Conservation (phyloP, 1,139 yeast species). For the Hansenula anomala region DNA sequence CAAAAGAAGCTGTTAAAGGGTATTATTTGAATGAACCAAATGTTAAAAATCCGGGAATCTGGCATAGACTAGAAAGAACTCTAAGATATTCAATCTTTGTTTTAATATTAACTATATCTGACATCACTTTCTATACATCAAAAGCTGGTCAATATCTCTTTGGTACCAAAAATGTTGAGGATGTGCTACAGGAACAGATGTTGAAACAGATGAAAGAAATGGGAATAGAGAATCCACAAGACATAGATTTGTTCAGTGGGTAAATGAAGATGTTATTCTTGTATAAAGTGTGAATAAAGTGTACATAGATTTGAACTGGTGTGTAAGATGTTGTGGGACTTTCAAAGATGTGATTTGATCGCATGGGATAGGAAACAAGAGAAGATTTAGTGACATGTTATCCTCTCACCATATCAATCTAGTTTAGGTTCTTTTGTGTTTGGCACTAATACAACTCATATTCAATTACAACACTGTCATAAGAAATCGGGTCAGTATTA, state of each 20-base stretch:
- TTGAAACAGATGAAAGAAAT: constrained; percentile 36
- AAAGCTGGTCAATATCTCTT: constrained; percentile 37
- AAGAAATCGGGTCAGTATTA: too few species aligned
- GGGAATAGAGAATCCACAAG: constrained; percentile 32
- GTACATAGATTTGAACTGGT: too few species aligned
- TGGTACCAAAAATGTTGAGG: constrained; percentile 39
- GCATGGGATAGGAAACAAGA: too few species aligned
- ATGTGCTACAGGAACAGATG: constrained; percentile 41
- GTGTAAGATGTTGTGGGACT: too few species aligned
- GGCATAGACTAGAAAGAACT: constrained; percentile 3
- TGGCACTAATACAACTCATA: too few species aligned
- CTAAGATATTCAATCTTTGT: constrained; percentile 30
- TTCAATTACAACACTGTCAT: too few species aligned
- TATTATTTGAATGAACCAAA: constrained; percentile 17
- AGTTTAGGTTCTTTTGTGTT: too few species aligned
- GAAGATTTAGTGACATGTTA: too few species aligned
- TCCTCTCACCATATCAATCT: too few species aligned
- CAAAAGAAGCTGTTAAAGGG: constrained; percentile 41
- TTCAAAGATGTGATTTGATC: too few species aligned
- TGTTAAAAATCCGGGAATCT: constrained; percentile 2
- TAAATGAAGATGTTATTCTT: constrained; percentile 9
- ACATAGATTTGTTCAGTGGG: constrained; percentile 16
- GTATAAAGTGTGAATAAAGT: not conserved
- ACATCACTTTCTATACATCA: constrained; percentile 36
- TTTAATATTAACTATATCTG: constrained; percentile 38